These are phyloP conservation scores for Intubia oerlemansii DNA, from an alignment of 2,329 filamentous ascomycete species.

Conservation along the genomic window DNA sequence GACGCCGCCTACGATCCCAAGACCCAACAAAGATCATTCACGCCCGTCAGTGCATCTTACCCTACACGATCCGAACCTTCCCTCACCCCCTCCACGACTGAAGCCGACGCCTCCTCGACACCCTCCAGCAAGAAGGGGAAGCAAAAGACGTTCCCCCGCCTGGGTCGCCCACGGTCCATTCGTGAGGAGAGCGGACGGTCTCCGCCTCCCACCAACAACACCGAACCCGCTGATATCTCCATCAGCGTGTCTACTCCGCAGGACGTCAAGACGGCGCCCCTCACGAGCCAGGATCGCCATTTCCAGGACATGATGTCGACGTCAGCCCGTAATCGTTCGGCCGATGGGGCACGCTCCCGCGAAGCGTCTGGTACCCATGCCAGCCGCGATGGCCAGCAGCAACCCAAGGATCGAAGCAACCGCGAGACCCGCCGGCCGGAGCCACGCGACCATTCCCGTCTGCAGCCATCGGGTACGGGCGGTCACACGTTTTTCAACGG, in stretches of 20 bases:
- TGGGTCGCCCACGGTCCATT: slow-evolving; percentile 29
- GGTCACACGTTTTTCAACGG: slow-evolving; percentile 63
- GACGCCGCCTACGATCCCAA: too few species aligned
- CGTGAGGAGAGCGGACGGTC: slow-evolving; percentile 18
- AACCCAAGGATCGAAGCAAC: background rate
- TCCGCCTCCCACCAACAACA: too few species aligned
- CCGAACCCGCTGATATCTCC: too few species aligned
- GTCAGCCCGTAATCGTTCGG: slow-evolving; percentile 46
- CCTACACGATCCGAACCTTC: too few species aligned
- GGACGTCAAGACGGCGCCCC: slow-evolving; percentile 42
- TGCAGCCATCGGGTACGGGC: too few species aligned
- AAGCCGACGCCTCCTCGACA: slow-evolving; percentile 8
- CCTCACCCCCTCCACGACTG: too few species aligned
- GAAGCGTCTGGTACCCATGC: too few species aligned
- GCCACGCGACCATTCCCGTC: too few species aligned
- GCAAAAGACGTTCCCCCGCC: slow-evolving; percentile 30
- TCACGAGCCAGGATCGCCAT: slow-evolving; percentile 40
- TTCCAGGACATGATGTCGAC: slow-evolving; percentile 48
- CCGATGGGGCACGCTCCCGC: slow-evolving; percentile 35
- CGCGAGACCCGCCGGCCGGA: too few species aligned
- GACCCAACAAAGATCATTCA: too few species aligned
- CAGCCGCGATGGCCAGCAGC: slow-evolving; percentile 7
- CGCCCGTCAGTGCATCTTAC: too few species aligned
- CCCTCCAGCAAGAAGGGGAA: slow-evolving; percentile 29
- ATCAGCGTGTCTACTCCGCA: too few species aligned